A percentile compares a stretch with the other conserved stretches of the same genome.
Evolutionary conservation across 805 yeast species (phyloP).

Genomic region (Saccharomycodes ludwigii): DNA sequence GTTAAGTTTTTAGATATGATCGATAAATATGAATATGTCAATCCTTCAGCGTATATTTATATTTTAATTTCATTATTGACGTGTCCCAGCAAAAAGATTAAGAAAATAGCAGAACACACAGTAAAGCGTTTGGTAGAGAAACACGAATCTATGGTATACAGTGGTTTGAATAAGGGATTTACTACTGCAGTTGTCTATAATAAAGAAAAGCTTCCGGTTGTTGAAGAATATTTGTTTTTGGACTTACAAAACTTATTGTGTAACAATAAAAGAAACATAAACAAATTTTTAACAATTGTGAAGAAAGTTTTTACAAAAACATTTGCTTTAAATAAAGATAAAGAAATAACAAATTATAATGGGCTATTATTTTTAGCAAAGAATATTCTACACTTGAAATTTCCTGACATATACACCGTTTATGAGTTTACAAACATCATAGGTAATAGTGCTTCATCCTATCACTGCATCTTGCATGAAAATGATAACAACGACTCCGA

Average conservation of each 20-base stretch:
- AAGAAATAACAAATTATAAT: not conserved
- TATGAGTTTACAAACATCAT: not conserved
- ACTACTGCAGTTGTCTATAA: conserved; percentile 37
- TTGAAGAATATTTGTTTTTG: conserved; percentile 8
- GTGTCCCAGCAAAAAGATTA: conserved; percentile 32
- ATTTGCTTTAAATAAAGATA: conserved; percentile 1
- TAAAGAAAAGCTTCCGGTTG: not conserved
- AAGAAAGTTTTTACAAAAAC: conserved; percentile 8
- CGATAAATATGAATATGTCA: conserved; percentile 55
- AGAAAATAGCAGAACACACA: conserved; percentile 36
- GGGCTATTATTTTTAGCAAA: conserved; percentile 12
- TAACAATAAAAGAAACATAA: conserved; percentile 10
- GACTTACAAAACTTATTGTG: conserved; percentile 11
- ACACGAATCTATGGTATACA: conserved; percentile 60
- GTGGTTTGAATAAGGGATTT: conserved; percentile 53
- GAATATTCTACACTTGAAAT: conserved; percentile 13
- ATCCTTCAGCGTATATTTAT: conserved; percentile 59
- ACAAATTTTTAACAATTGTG: conserved; percentile 11
- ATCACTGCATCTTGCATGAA: too few relatives aligned
- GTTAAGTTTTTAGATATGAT: conserved; percentile 43
- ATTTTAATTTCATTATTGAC: conserved; percentile 61
- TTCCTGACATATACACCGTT: conserved; percentile 5
- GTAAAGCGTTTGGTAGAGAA: conserved; percentile 47
- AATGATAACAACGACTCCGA: too few relatives aligned
- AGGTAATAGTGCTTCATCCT: too few relatives aligned